Evolutionary conservation across 2,329 filamentous ascomycete genomes (phyloP).

Genomic region (Talaromyces sp.): DNA sequence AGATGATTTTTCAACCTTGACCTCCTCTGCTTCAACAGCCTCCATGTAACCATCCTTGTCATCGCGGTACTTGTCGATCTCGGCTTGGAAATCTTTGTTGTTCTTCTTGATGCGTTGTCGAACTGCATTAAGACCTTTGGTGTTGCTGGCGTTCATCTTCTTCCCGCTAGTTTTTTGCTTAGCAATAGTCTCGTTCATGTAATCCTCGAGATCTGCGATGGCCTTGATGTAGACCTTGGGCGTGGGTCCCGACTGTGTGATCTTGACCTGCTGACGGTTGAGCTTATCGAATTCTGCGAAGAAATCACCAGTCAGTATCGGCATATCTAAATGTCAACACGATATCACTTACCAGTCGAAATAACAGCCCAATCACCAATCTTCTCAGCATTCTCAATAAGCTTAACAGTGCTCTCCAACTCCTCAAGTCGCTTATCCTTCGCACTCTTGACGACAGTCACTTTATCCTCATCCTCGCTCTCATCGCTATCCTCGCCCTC

Average conservation of each 20-base stretch:
- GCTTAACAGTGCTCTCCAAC: constrained; percentile 79
- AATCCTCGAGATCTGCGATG: constrained; percentile 88
- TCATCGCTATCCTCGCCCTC: constrained; percentile 69
- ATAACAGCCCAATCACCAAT: constrained; percentile 97
- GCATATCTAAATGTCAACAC: background rate
- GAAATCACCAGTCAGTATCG: background rate
- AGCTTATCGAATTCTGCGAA: constrained; percentile 84
- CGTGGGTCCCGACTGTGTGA: constrained; percentile 69
- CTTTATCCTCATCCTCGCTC: constrained; percentile 77
- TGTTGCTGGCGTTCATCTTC: constrained; percentile 98
- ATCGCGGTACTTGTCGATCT: constrained; percentile 81
- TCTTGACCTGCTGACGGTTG: constrained; percentile 78
- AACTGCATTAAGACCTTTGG: constrained; percentile 89
- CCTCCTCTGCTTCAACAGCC: constrained; percentile 67
- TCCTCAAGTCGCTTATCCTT: constrained; percentile 97
- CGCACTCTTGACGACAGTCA: constrained; percentile 88
- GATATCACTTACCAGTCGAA: constrained; percentile 64
- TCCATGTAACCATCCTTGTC: constrained; percentile 87
- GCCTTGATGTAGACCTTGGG: constrained; percentile 92
- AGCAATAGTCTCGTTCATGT: constrained; percentile 86
- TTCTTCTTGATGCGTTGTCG: constrained; percentile 99
- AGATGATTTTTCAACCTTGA: constrained; percentile 50
- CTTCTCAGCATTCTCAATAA: constrained; percentile 95
- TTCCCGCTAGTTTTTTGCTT: constrained; percentile 95
- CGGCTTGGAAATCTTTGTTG: constrained; percentile 86